A percentile compares a stretch with the other conserved stretches of the same genome.
Conservation (phyloP, 2,329 filamentous ascomycete genomes). For the Fusarium paranaense region DNA sequence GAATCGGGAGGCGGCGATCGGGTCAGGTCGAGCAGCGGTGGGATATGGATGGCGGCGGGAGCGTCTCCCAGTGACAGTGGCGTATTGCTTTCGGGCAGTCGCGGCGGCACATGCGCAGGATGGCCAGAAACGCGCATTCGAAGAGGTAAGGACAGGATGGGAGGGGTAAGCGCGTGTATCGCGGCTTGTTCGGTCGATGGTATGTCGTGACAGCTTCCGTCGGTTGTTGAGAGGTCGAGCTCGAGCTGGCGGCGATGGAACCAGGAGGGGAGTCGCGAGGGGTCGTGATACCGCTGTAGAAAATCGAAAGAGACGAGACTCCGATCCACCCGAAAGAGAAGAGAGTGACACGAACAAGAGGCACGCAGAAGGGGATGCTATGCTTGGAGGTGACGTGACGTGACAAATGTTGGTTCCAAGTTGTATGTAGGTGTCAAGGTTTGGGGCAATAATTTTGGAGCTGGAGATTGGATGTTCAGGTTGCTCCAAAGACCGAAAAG, state of each 20-base stretch:
- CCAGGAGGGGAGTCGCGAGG: constrained; percentile 9
- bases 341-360: constrained; percentile 14
- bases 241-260: not conserved
- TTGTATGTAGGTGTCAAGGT: constrained; percentile 35
- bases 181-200: not conserved
- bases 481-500: constrained; percentile 2
- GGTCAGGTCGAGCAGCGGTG: constrained; percentile 18
- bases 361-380: constrained; percentile 11
- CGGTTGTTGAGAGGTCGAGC: constrained; percentile 17
- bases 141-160: not conserved
- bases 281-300: not conserved
- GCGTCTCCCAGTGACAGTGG: constrained; percentile 32
- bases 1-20: not conserved
- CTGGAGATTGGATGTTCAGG: constrained; percentile 29
- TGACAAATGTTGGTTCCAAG: constrained; percentile 31
- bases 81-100: constrained; percentile 32
- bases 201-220: constrained; percentile 22
- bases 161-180: not conserved
- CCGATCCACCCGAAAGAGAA: not conserved
- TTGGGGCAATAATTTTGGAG: constrained; percentile 40
- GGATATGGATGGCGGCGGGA: constrained; percentile 16
- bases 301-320: not conserved
- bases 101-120: constrained; percentile 39
- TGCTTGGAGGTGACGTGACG: constrained; percentile 23
- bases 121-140: constrained; percentile 17